Conservation (phyloP, 306 rosid genomes). For the Arachis hypogaea region DNA sequence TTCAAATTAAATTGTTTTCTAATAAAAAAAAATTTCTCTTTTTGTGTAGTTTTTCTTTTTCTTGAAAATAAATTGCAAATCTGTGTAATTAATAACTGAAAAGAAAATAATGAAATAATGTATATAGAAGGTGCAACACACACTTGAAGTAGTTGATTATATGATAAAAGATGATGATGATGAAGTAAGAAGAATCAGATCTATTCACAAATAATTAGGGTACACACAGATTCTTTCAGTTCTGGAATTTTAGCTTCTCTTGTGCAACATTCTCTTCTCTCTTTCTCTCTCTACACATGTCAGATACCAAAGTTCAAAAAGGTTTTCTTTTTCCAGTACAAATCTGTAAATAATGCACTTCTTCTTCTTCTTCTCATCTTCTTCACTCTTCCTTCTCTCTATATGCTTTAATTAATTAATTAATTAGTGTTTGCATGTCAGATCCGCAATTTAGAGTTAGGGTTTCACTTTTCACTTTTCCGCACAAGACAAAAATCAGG, state of each 20-base stretch:
- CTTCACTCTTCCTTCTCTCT: conserved; percentile 23
- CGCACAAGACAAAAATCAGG: no score
- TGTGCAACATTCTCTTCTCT: neutral
- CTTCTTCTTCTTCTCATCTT: no score
- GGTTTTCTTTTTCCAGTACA: no score
- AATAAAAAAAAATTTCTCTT: no score
- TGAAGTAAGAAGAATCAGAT: conserved; percentile 7
- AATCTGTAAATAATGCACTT: no score
- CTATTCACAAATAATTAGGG: neutral
- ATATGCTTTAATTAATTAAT: no score
- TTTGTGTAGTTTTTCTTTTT: neutral
- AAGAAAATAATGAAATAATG: conserved; percentile 32
- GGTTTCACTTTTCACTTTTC: conserved; percentile 30
- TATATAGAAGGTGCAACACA: neutral
- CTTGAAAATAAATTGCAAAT: conserved; percentile 30
- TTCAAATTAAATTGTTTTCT: no score
- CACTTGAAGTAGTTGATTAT: no score
- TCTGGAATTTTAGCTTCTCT: conserved; percentile 28
- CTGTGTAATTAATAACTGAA: conserved; percentile 24
- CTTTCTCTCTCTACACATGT: conserved; percentile 26
- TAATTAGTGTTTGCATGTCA: conserved; percentile 14
- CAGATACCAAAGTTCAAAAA: conserved; percentile 14
- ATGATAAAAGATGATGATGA: no score
- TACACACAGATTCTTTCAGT: neutral
- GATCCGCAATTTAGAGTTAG: conserved; percentile 25